Evolutionary conservation across 306 rosid species (phyloP).

Genomic region (Dryas alaskensis): DNA sequence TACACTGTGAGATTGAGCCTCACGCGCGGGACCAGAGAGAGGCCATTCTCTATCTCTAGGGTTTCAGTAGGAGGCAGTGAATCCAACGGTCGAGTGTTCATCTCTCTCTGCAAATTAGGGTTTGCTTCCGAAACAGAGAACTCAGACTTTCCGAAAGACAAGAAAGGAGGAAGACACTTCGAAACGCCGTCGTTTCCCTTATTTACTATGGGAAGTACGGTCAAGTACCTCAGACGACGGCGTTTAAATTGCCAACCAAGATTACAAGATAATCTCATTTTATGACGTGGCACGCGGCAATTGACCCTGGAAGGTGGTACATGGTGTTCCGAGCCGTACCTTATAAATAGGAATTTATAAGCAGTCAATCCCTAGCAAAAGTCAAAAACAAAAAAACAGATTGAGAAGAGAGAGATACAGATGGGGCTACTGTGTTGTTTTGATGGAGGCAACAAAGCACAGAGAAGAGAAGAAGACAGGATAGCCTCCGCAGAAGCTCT

Average conservation of each 20-base stretch:
- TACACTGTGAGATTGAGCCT: slow-evolving; percentile 60
- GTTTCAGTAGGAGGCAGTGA: slow-evolving; percentile 39
- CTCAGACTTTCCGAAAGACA: background rate
- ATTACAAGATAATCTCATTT: background rate
- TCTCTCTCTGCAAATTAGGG: slow-evolving; percentile 25
- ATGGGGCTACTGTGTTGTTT: slow-evolving; percentile 45
- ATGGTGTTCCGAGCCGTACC: background rate
- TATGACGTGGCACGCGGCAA: slow-evolving; percentile 7
- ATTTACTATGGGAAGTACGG: background rate
- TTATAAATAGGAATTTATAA: background rate
- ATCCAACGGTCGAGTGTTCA: slow-evolving; percentile 32
- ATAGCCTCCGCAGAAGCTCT: slow-evolving; percentile 80
- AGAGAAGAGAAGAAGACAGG: slow-evolving; percentile 69
- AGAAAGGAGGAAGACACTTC: background rate
- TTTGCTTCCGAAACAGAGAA: background rate
- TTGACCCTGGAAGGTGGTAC: background rate
- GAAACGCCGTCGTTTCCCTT: background rate
- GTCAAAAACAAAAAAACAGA: background rate
- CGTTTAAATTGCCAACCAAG: background rate
- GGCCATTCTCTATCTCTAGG: slow-evolving; percentile 59
- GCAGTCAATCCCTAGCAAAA: background rate
- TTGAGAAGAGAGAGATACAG: background rate
- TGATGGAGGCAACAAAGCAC: slow-evolving; percentile 61
- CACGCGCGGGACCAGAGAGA: slow-evolving; percentile 69
- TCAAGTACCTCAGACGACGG: background rate